A percentile compares a stretch with the other conserved stretches of the same genome.
phyloP scores from a whole-genome alignment of 805 yeast genomes.

The Ogataea trehaloabstinens region DNA sequence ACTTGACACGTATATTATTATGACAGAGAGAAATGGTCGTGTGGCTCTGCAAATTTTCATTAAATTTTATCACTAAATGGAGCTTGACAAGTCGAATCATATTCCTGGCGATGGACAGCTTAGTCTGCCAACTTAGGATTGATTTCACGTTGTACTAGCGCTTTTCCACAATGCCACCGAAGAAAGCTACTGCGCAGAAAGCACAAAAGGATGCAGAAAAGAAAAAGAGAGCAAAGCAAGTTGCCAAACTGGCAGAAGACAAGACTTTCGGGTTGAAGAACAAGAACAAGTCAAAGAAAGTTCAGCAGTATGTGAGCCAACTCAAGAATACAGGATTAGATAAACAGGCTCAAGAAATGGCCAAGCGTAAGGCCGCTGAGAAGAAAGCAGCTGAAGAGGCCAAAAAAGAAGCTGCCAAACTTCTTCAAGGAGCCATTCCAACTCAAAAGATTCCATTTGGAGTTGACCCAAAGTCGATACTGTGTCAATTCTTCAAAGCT shows the following conservation, averaged over 20 bases:
- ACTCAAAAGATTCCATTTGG: slow-evolving; percentile 92
- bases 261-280: slow-evolving; percentile 95
- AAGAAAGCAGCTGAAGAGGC: slow-evolving; percentile 91
- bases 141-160: no score
- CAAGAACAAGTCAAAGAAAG: slow-evolving; percentile 91
- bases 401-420: slow-evolving; percentile 77
- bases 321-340: slow-evolving; percentile 52
- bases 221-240: slow-evolving; percentile 60
- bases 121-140: no score
- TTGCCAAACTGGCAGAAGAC: slow-evolving; percentile 66
- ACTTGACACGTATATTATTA: no score
- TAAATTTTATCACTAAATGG: no score
- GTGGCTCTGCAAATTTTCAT: no score
- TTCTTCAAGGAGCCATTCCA: slow-evolving; percentile 64
- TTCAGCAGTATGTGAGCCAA: slow-evolving; percentile 69
- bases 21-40: no score
- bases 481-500: slow-evolving; percentile 84
- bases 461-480: slow-evolving; percentile 91
- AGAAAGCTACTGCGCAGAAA: slow-evolving; percentile 43
- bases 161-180: slow-evolving; percentile 72
- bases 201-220: slow-evolving; percentile 52
- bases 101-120: no score
- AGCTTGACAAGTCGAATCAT: no score
- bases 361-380: slow-evolving; percentile 75
- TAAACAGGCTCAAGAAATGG: slow-evolving; percentile 44